Evolutionary conservation across 345 rosid species (phyloP), one percentile per base, ranked within the genome.

Genomic region (Citrus trifoliata): DNA sequence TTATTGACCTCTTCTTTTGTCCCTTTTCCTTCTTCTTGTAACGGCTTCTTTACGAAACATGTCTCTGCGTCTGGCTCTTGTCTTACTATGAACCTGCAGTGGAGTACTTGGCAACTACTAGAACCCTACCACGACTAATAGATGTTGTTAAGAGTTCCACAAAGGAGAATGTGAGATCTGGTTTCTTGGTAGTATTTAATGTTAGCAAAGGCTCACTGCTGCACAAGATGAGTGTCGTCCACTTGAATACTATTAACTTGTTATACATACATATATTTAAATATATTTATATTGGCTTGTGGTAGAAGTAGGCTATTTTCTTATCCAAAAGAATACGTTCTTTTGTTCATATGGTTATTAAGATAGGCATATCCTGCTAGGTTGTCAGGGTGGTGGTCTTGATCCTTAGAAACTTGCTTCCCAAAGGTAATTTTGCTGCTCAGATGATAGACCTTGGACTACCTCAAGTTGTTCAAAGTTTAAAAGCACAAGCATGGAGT

Each of bases 381-480:
- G 99, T 95, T 81, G 99, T 95, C 76, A 88, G 99, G 89, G 97
- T 93, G 42, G 88, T 92, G 75, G 88, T 90, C 79, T 82, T 93
- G 90, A 91, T 92, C 60, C 89, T 93, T 81, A 88, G 74, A 87
- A 95, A 95, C 87, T 85, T 95, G 90, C 90, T 93, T 65, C 88
- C 93, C 27, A 92, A 89, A 88, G 98, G 90, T 74, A 86, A 92
- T 71, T 91, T 93, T 86, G 98, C 97, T 83, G 95, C 96, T 76
- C 96, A 88, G 83, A 95, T 95, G 99, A 97, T 95, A 75, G 98
- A 93, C 81, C 93, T 93, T 81, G 97, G 98, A 63, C 88, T 95
- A 82, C 96, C 92, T 69, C 99, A 95, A 83, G 81, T 91, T 79
- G 93, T 95, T 79, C 93, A 92, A 83, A 92, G 88, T 87, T 87